phyloP scores from a whole-genome alignment of 2,329 filamentous ascomycete genomes.

The Aureobasidium uvarum region DNA sequence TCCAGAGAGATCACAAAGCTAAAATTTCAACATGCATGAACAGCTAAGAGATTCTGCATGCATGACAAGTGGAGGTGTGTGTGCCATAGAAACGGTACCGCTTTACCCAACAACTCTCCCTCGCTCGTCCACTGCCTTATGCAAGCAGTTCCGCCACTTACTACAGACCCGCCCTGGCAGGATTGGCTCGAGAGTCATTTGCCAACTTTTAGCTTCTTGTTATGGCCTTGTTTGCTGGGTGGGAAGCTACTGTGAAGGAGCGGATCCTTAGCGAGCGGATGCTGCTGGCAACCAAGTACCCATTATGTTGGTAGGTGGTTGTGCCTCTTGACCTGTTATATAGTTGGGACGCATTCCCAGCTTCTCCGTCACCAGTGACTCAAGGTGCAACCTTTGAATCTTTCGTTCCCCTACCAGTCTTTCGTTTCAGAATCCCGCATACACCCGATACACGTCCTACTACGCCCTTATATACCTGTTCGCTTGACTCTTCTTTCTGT shows the following conservation, averaged over 20 bases:
- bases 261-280: not conserved
- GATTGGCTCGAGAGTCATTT: slow-evolving; percentile 17
- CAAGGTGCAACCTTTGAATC: slow-evolving; percentile 12
- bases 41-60: slow-evolving; percentile 20
- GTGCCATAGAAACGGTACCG: slow-evolving; percentile 20
- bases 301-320: not conserved
- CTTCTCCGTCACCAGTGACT: not conserved
- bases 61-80: slow-evolving; percentile 18
- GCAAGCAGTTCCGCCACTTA: slow-evolving; percentile 14
- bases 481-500: not conserved
- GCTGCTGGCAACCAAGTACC: slow-evolving; percentile 1
- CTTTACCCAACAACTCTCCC: not conserved
- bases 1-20: slow-evolving; percentile 1
- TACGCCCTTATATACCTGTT: not conserved
- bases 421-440: slow-evolving; percentile 1
- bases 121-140: not conserved
- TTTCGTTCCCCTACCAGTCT: slow-evolving; percentile 1
- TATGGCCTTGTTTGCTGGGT: slow-evolving; percentile 5
- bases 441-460: not conserved
- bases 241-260: slow-evolving; percentile 13
- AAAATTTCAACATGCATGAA: slow-evolving; percentile 16
- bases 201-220: slow-evolving; percentile 22
- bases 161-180: slow-evolving; percentile 2
- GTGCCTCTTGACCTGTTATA: slow-evolving; percentile 4
- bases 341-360: slow-evolving; percentile 1